Conservation (phyloP, 2,329 filamentous ascomycete genomes). For the Zelopaecilomyces penicillatus region DNA sequence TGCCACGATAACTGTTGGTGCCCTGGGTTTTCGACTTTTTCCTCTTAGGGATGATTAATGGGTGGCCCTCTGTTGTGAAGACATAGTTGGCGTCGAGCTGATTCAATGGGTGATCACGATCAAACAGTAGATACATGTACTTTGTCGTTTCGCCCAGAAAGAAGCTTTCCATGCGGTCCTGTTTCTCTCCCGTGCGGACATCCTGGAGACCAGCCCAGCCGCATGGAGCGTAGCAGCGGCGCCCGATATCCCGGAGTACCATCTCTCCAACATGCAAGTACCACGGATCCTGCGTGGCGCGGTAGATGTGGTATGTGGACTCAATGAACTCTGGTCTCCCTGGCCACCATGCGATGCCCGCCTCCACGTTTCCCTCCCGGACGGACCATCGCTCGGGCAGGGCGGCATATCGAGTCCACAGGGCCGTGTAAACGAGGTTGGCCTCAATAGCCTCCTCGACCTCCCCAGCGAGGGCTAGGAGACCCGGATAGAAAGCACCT, state of each 20-base stretch:
- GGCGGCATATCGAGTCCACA: constrained; percentile 93
- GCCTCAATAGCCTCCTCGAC: constrained; percentile 85
- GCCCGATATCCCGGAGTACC: constrained; percentile 79
- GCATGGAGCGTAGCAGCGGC: constrained; percentile 81
- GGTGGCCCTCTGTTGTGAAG: constrained; percentile 94
- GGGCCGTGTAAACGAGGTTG: constrained; percentile 80
- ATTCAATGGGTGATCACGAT: constrained; percentile 79
- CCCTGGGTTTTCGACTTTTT: constrained; percentile 8
- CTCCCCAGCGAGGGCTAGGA: constrained; percentile 79
- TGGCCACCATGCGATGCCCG: constrained; percentile 87
- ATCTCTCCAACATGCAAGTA: constrained; percentile 95
- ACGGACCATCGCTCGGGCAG: constrained; percentile 93
- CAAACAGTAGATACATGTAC: constrained; percentile 88
- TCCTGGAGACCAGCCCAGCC: constrained; percentile 89
- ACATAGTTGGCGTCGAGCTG: constrained; percentile 79
- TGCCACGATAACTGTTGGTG: constrained; percentile 3
- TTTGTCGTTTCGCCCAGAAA: constrained; percentile 95
- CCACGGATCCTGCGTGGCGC: constrained; percentile 89
- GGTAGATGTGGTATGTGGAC: constrained; percentile 92
- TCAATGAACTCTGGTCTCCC: constrained; percentile 95
- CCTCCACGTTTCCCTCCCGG: constrained; percentile 72
- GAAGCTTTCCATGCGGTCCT: constrained; percentile 97
- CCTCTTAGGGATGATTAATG: constrained; percentile 65
- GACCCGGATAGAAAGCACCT: constrained; percentile 87
- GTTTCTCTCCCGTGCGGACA: constrained; percentile 73